A percentile compares a stretch with the other conserved stretches of the same genome.
Evolutionary conservation across 2,329 filamentous ascomycete species (phyloP).

Genomic region (Fusarium sp.): DNA sequence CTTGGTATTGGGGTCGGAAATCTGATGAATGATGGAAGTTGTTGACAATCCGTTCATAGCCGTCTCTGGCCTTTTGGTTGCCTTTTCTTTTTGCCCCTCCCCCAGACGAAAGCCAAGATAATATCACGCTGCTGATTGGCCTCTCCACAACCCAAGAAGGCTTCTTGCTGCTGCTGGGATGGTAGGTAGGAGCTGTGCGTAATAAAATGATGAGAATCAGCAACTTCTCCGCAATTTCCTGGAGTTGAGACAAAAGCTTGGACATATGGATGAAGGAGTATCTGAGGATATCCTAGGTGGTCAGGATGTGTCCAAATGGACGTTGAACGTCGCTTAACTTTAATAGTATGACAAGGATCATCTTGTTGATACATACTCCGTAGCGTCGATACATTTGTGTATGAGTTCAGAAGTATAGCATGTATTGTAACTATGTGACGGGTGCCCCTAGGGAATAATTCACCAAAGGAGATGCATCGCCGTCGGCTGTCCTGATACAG

Average conservation of each 20-base stretch:
- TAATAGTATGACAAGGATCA: background rate
- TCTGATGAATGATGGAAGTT: constrained; percentile 10
- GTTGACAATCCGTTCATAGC: constrained; percentile 29
- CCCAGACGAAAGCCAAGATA: constrained; percentile 40
- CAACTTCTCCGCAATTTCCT: constrained; percentile 34
- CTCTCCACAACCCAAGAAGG: constrained; percentile 30
- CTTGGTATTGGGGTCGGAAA: constrained; percentile 33
- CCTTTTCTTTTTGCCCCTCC: constrained; percentile 30
- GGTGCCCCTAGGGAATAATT: background rate
- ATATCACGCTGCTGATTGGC: constrained; percentile 19
- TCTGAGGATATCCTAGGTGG: too few relatives aligned
- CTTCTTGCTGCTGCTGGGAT: constrained; percentile 21
- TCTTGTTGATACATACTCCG: background rate
- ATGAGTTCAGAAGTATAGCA: background rate
- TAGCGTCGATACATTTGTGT: background rate
- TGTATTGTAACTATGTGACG: too few relatives aligned
- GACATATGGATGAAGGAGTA: constrained; percentile 5
- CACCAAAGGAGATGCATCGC: background rate
- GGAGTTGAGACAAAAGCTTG: constrained; percentile 23
- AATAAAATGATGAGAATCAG: constrained; percentile 29
- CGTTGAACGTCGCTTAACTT: background rate
- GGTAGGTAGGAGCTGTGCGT: constrained; percentile 29
- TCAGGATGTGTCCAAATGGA: too few relatives aligned
- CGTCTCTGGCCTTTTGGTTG: constrained; percentile 23
- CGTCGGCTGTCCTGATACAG: too few relatives aligned